Evolutionary conservation across 139 green algal species (phyloP), one percentile per base, ranked within the genome.

Genomic region (Yamagishiella unicocca): DNA sequence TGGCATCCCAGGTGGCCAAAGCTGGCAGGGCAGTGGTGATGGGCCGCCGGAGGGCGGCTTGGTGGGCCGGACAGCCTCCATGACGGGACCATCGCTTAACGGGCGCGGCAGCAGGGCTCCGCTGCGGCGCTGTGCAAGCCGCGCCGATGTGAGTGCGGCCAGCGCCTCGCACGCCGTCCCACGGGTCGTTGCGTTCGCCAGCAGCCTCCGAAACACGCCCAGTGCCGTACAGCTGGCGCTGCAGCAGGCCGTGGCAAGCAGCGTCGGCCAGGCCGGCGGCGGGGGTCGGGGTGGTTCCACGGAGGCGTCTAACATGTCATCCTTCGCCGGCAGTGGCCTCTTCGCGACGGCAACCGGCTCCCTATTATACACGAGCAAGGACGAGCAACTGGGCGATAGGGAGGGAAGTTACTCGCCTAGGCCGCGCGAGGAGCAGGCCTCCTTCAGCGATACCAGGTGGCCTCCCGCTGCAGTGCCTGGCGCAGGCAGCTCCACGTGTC

Each of bases 201-300:
- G 68, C 38, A 76, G 68, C 33, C 68, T 76, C 68, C 68, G 68
- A 2, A 46, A 24, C 68, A 50, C 68, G 50, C 68, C 68, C 14
- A 72, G 64, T 37, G 33, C 64, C 33, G 37, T 76, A 46, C 68
- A 76, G 27, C 24, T 27, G 68, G 68, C 37, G 37, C 38, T 54
- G 68, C 68, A 76, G 68, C 68, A 50, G 33, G 68, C 68, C 68
- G 35, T 50, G 33, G 14, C 68, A 14, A 35, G 68, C 38, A 50
- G 22, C 50, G 10, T 10, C 14, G 50, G 50, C 14, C 12, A 14
- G 50, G 50, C 50, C 50, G 12, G 10, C 12, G 50, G 12, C 50
- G 50, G 50, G 12, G 50, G 50, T 17, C 50, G 50, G 50, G 12
- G 14, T 10, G 14, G 50, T 17, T 10, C 50, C 12, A 14, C 50